Conservation (phyloP, 768 basidiomycete species). For the Calocera cornea region DNA sequence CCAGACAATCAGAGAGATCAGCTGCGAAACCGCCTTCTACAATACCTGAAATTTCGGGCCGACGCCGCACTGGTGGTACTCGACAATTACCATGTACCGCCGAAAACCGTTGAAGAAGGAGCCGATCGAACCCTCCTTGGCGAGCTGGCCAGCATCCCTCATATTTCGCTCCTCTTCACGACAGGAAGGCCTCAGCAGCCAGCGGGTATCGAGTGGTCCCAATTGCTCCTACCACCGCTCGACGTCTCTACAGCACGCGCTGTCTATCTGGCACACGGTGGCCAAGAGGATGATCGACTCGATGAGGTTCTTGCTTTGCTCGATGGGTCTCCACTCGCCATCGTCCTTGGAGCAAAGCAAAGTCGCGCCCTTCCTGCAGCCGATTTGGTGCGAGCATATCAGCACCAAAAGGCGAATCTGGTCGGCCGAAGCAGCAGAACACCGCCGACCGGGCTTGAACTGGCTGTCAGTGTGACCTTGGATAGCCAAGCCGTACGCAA, state of each 20-base stretch:
- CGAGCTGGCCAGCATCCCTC: background rate
- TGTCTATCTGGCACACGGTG: background rate
- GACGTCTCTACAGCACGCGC: background rate
- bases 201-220: background rate
- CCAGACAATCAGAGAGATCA: background rate
- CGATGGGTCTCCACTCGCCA: background rate
- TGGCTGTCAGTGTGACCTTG: background rate
- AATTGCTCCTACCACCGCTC: background rate
- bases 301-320: background rate
- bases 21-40: background rate
- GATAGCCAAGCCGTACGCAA: background rate
- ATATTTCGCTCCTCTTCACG: background rate
- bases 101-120: background rate
- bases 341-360: background rate
- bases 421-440: background rate
- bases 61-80: background rate
- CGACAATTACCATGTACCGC: background rate
- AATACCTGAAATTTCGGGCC: background rate
- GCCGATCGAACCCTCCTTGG: background rate
- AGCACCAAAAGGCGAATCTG: background rate
- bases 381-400: background rate
- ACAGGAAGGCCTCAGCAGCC: background rate
- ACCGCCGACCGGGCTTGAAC: background rate
- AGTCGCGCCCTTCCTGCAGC: background rate
- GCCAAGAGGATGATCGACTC: background rate